These are phyloP conservation scores for Sordariomycetes sp. DNA, from an alignment of 2,329 filamentous ascomycete genomes.

Conservation along the genomic window DNA sequence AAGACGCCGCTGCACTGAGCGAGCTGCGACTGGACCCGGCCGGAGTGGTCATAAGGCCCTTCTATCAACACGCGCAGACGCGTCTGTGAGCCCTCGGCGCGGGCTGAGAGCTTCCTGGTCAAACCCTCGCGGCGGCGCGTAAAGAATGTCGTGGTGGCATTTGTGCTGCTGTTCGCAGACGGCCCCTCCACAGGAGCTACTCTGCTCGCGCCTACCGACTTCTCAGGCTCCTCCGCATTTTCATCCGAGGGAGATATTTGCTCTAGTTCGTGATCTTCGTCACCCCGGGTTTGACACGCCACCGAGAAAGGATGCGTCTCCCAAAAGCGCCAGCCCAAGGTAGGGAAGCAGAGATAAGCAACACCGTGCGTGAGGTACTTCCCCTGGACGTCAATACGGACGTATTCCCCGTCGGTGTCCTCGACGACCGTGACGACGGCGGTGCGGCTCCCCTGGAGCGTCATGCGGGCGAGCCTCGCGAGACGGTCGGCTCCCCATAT, in stretches of 20 bases:
- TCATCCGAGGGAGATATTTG: neutral
- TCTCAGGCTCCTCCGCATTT: neutral
- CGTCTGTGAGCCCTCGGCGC: neutral
- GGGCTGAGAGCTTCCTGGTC: neutral
- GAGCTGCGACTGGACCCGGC: constrained; percentile 9
- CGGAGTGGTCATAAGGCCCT: constrained; percentile 15
- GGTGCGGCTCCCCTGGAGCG: constrained; percentile 10
- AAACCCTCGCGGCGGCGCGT: neutral
- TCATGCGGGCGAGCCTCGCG: constrained; percentile 15
- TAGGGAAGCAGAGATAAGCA: constrained; percentile 24
- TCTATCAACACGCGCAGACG: constrained; percentile 15
- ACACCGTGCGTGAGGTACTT: constrained; percentile 4
- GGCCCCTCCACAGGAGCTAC: neutral
- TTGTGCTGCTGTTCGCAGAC: neutral
- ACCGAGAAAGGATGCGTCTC: constrained; percentile 25
- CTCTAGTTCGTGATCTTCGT: neutral
- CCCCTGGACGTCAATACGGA: constrained; percentile 19
- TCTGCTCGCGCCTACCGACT: neutral
- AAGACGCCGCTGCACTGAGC: constrained; percentile 14
- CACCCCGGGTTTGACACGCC: neutral
- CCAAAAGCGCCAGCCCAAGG: constrained; percentile 22
- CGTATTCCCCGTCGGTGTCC: constrained; percentile 16
- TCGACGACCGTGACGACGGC: constrained; percentile 14
- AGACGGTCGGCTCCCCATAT: constrained; percentile 20
- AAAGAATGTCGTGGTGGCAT: neutral